phyloP scores from a whole-genome alignment of 257 asterid genomes.

The Solanum medicagineum region DNA sequence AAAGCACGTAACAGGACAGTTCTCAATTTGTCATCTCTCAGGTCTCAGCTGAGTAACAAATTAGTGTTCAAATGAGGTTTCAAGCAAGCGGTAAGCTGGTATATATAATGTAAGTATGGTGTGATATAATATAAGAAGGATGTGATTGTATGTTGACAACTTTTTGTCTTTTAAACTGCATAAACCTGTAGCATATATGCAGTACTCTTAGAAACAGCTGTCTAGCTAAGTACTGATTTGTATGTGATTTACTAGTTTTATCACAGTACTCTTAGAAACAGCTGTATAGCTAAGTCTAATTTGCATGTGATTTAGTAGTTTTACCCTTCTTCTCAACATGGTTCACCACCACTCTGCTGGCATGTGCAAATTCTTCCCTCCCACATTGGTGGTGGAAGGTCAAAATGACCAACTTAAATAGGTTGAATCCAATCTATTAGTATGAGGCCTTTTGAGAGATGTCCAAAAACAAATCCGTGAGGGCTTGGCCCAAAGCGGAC shows the following conservation, averaged over 20 bases:
- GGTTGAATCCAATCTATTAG: no score
- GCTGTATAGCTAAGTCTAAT: no score
- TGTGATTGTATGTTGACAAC: neutral
- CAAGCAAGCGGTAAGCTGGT: neutral
- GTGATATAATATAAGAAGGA: neutral
- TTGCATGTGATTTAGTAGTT: no score
- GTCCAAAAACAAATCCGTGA: no score
- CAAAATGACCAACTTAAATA: no score
- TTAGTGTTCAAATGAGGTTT: constrained; percentile 12
- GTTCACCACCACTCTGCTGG: no score
- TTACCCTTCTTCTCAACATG: no score
- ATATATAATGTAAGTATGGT: neutral
- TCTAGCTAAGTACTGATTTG: neutral
- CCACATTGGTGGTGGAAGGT: no score
- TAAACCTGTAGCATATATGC: neutral
- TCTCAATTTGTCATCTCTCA: constrained; percentile 15
- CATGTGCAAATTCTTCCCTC: no score
- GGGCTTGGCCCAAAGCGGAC: no score
- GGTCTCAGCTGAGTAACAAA: neutral
- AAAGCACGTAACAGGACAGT: constrained; percentile 1
- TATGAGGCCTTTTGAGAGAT: no score
- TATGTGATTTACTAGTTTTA: neutral
- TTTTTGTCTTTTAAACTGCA: neutral
- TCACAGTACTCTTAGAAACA: no score
- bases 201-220: neutral